These are phyloP conservation scores for Geotrichum histeridarum DNA, from an alignment of 1,139 yeast genomes.

Conservation along the genomic window DNA sequence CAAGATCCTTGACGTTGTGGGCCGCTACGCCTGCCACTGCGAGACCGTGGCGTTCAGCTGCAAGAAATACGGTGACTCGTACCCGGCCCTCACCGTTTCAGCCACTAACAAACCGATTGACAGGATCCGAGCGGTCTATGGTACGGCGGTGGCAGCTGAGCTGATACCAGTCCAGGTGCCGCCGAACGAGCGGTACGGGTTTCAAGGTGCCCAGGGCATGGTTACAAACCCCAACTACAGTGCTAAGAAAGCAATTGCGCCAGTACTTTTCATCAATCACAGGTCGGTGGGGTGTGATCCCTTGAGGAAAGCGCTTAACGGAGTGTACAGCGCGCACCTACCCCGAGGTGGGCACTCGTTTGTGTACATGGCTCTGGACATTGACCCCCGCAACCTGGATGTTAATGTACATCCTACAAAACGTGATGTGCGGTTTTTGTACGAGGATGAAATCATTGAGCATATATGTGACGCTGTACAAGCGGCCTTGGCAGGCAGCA, in stretches of 20 bases:
- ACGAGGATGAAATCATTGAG: slow-evolving; percentile 82
- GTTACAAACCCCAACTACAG: slow-evolving; percentile 68
- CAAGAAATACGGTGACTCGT: slow-evolving; percentile 62
- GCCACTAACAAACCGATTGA: slow-evolving; percentile 46
- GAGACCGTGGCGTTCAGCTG: slow-evolving; percentile 67
- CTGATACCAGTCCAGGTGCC: slow-evolving; percentile 46
- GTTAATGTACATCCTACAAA: slow-evolving; percentile 97
- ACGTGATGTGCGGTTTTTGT: slow-evolving; percentile 78
- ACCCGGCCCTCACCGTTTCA: slow-evolving; percentile 27
- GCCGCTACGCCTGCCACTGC: slow-evolving; percentile 77
- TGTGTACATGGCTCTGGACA: slow-evolving; percentile 61
- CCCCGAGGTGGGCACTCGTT: slow-evolving; percentile 83
- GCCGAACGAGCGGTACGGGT: slow-evolving; percentile 41
- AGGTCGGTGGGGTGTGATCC: slow-evolving; percentile 83
- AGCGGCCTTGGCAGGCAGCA: slow-evolving; percentile 51
- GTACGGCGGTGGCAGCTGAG: slow-evolving; percentile 63
- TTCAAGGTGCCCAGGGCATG: slow-evolving; percentile 51
- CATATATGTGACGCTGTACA: slow-evolving; percentile 50
- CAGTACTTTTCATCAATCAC: slow-evolving; percentile 78
- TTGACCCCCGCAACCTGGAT: slow-evolving; percentile 68
- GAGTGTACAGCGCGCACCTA: slow-evolving; percentile 59
- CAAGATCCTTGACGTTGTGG: slow-evolving; percentile 74
- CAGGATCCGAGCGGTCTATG: slow-evolving; percentile 68
- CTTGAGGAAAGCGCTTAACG: slow-evolving; percentile 59
- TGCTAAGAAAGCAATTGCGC: slow-evolving; percentile 60